Evolutionary conservation across 202 grass and related monocot genomes (phyloP).

Genomic region (Saccharum hybrid): DNA sequence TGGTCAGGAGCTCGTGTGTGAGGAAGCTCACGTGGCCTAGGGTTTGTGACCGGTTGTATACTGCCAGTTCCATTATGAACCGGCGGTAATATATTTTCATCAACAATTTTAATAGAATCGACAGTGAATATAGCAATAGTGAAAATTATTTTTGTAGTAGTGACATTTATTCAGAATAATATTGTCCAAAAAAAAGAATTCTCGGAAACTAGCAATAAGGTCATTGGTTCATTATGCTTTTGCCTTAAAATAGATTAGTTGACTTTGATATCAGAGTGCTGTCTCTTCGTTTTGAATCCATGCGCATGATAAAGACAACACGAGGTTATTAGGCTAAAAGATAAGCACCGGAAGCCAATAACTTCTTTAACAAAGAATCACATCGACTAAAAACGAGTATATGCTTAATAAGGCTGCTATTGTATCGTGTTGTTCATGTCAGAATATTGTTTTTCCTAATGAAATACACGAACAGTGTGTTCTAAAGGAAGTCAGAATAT

Average conservation of each 20-base stretch:
- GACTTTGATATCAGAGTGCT: constrained; percentile 43
- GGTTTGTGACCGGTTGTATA: too few species aligned
- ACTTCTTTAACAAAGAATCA: constrained; percentile 31
- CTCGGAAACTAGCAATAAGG: background rate
- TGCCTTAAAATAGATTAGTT: constrained; percentile 48
- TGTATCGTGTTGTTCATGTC: constrained; percentile 41
- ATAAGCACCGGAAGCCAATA: constrained; percentile 44
- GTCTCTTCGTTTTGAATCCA: constrained; percentile 37
- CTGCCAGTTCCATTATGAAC: too few species aligned
- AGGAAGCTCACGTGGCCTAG: too few species aligned
- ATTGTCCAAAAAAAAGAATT: background rate
- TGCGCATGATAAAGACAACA: constrained; percentile 42
- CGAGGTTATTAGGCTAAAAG: constrained; percentile 36
- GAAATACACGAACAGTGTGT: background rate
- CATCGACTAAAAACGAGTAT: constrained; percentile 44
- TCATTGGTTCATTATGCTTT: background rate
- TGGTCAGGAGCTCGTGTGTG: too few species aligned
- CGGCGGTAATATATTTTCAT: too few species aligned
- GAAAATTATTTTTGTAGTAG: too few species aligned
- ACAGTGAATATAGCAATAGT: too few species aligned
- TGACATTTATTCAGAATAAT: too few species aligned
- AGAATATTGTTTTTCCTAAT: constrained; percentile 49
- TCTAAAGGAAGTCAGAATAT: constrained; percentile 36
- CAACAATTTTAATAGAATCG: too few species aligned
- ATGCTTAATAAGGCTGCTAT: constrained; percentile 48